Evolutionary conservation across 2,329 filamentous ascomycete species (phyloP), one percentile per base, ranked within the genome.

Genomic region (Hypomyces rosellus): DNA sequence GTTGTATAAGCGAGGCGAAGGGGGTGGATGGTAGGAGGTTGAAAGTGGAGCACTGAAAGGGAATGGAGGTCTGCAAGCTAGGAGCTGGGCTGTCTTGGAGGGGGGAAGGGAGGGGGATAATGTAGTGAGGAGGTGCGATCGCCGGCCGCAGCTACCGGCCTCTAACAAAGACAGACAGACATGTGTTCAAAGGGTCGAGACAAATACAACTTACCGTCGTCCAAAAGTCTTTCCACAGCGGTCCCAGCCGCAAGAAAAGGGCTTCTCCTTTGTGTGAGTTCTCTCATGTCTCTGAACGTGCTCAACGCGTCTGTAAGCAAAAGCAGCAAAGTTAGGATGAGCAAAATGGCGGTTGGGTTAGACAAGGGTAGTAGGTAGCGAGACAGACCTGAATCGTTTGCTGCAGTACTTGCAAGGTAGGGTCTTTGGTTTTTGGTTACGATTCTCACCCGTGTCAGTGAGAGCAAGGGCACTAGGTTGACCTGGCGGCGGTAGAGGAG

Each of bases 251-350:
- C 80, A 84, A 46, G 76, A 73, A 61, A 83, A 84, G 8, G 80
- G 80, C 64, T 83, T 83, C 67, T 83, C 80, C 60, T 83, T 83
- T 57, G 80, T 84, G 65, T 84, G 80, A 34, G 79, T 82, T 55
- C 80, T 74, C 65, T 82, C 79, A 63, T 84, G 80, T 62, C 80
- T 73, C 65, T 83, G 79, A 48, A 84, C 78, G 66, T 84, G 80
- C 65, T 84, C 80, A 57, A 83, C 78, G 59, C 80, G 78, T 64
- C 80, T 82, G 66, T 51, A 56, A 41, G 25, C 34, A 33, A 34
- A 41, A 39, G 46, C 13, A 33, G 51, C 38, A 38, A 30, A 36
- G 22, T 46, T 40, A 58, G 61, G 49, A 63, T 58, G 52, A 59
- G 43, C 52, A 49, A 41, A 34, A 25, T 15, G 34, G 39, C 46